Conservation (phyloP, 1,284 basidiomycete genomes). For the Stygiomarasmius scandens region DNA sequence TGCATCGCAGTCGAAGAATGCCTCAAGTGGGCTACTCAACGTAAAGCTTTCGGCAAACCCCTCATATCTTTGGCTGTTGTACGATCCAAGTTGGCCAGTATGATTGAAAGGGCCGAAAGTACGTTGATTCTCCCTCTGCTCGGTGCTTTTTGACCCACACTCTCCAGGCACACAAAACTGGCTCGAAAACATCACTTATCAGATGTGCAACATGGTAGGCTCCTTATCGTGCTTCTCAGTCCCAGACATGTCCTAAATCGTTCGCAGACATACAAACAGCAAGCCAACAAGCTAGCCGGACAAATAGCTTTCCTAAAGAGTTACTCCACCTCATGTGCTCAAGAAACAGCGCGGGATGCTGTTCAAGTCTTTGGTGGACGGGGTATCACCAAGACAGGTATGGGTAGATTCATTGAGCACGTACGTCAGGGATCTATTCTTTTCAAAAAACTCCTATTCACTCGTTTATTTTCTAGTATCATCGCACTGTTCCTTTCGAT, state of each 20-base stretch:
- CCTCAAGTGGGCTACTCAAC: conserved; percentile 78
- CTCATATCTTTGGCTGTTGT: conserved; percentile 84
- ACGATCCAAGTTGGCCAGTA: conserved; percentile 79
- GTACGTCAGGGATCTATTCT: conserved; percentile 41
- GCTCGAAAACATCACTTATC: conserved; percentile 89
- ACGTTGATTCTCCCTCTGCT: conserved; percentile 9
- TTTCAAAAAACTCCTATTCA: conserved; percentile 10
- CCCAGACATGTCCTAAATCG: conserved; percentile 3
- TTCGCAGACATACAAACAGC: conserved; percentile 55
- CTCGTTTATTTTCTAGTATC: conserved; percentile 47
- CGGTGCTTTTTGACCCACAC: not conserved
- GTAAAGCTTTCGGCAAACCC: conserved; percentile 87
- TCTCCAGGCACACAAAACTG: conserved; percentile 67
- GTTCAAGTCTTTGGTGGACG: conserved; percentile 83
- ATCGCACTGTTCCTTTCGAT: conserved; percentile 69
- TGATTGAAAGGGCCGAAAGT: conserved; percentile 82
- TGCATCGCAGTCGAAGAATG: conserved; percentile 61
- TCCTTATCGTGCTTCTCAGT: not conserved
- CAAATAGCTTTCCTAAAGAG: conserved; percentile 82
- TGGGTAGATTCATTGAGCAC: conserved; percentile 72
- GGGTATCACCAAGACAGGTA: conserved; percentile 74
- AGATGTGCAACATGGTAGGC: conserved; percentile 86
- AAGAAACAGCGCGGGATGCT: conserved; percentile 77
- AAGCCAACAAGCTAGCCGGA: conserved; percentile 63
- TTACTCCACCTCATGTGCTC: conserved; percentile 65